phyloP scores from a whole-genome alignment of 169 alveolate genomes.

The Plasmodium inui region DNA sequence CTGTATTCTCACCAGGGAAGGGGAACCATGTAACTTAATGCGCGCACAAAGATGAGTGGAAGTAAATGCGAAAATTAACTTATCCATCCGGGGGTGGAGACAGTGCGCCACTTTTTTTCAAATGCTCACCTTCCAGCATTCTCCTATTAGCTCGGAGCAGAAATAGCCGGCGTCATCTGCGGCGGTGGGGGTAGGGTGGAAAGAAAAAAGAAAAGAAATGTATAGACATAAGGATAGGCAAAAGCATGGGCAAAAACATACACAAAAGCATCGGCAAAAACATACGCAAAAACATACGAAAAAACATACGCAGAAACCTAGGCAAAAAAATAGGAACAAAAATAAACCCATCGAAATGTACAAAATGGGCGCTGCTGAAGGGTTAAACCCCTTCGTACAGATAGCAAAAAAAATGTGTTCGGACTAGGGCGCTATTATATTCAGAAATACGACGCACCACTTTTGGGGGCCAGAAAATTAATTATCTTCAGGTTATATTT shows the following conservation, averaged over 20 bases:
- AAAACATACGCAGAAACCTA: no score
- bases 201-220: neutral
- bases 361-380: neutral
- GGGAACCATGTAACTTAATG: neutral
- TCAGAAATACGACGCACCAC: constrained; percentile 11
- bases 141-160: constrained; percentile 68
- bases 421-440: neutral
- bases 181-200: neutral
- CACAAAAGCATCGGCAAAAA: neutral
- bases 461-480: constrained; percentile 34
- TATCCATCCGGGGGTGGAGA: neutral
- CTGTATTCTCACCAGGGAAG: neutral
- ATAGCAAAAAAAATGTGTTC: neutral
- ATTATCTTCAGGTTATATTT: constrained; percentile 48
- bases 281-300: neutral
- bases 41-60: neutral
- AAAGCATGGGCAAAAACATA: neutral
- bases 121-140: constrained; percentile 52
- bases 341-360: neutral
- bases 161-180: constrained; percentile 31
- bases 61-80: neutral
- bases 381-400: neutral
- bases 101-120: neutral
- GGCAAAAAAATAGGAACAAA: neutral
- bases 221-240: neutral